Conservation (phyloP, 768 basidiomycete genomes). For the Austroboletus festivus region DNA sequence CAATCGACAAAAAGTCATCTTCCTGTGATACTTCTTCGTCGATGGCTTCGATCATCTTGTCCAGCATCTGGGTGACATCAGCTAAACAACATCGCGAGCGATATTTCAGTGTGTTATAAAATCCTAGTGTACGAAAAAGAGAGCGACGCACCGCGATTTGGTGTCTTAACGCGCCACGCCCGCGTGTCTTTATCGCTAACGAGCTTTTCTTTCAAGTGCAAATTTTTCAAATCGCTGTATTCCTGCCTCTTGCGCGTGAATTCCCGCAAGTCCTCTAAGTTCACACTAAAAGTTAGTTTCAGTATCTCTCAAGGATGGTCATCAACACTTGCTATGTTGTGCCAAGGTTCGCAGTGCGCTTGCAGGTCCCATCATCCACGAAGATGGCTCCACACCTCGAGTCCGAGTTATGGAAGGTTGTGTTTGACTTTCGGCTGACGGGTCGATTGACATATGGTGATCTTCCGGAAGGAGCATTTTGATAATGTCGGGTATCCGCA, state of each 20-base stretch:
- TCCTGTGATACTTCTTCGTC: slow-evolving; percentile 18
- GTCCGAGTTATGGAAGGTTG: too few relatives aligned
- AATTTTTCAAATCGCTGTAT: slow-evolving; percentile 16
- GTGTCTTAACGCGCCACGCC: slow-evolving; percentile 15
- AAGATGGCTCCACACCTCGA: slow-evolving; percentile 10
- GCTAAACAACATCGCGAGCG: background rate
- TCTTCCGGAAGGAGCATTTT: slow-evolving; percentile 17
- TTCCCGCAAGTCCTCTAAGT: slow-evolving; percentile 15
- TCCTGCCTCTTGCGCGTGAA: background rate
- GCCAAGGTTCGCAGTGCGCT: slow-evolving; percentile 22
- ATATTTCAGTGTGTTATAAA: too few relatives aligned
- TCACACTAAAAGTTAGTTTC: background rate
- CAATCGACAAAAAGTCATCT: slow-evolving; percentile 15
- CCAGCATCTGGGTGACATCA: slow-evolving; percentile 15
- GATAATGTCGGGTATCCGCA: slow-evolving; percentile 9
- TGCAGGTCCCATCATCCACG: slow-evolving; percentile 25
- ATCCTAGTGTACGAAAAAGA: background rate
- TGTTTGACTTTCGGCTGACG: too few relatives aligned
- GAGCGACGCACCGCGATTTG: slow-evolving; percentile 13
- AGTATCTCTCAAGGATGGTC: too few relatives aligned
- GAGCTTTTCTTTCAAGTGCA: slow-evolving; percentile 15
- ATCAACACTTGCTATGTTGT: slow-evolving; percentile 8
- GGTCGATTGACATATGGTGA: too few relatives aligned
- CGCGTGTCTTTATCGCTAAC: slow-evolving; percentile 14
- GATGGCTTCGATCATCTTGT: slow-evolving; percentile 18